Conservation (phyloP, 495 filamentous ascomycete species). For the Neurospora africana region DNA sequence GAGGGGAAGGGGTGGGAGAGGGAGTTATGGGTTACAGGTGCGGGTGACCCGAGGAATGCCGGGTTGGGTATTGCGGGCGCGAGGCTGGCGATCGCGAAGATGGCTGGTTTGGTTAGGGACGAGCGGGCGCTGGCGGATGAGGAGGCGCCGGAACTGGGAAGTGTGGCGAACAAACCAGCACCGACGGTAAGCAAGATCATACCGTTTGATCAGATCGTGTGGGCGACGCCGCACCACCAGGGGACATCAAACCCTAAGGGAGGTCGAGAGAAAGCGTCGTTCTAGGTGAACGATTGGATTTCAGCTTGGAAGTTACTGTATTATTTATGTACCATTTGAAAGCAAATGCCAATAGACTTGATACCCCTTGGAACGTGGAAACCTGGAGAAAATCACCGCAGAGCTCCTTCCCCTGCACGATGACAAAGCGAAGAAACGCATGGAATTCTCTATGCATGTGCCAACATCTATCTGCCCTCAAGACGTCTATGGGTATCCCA, state of each 20-base stretch:
- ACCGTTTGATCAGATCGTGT: constrained; percentile 20
- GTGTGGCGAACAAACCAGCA: not conserved
- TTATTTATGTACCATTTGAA: constrained; percentile 3
- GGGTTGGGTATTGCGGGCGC: constrained; percentile 22
- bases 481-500: not conserved
- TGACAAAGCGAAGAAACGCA: not conserved
- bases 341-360: constrained; percentile 10
- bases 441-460: not conserved
- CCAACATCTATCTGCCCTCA: not conserved
- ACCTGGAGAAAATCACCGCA: not conserved
- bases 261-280: not conserved
- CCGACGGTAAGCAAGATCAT: constrained; percentile 12
- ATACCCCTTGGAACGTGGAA: constrained; percentile 3
- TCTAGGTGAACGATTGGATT: not conserved
- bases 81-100: constrained; percentile 28
- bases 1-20: constrained; percentile 34
- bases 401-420: not conserved
- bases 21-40: constrained; percentile 40
- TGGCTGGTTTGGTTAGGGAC: constrained; percentile 29
- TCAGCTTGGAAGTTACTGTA: not conserved
- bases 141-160: constrained; percentile 2
- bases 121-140: constrained; percentile 1
- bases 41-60: constrained; percentile 22
- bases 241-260: not conserved
- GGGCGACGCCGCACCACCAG: not conserved